Evolutionary conservation across 164 flowering plant species (phyloP).

Genomic region (Hamamelis virginiana): DNA sequence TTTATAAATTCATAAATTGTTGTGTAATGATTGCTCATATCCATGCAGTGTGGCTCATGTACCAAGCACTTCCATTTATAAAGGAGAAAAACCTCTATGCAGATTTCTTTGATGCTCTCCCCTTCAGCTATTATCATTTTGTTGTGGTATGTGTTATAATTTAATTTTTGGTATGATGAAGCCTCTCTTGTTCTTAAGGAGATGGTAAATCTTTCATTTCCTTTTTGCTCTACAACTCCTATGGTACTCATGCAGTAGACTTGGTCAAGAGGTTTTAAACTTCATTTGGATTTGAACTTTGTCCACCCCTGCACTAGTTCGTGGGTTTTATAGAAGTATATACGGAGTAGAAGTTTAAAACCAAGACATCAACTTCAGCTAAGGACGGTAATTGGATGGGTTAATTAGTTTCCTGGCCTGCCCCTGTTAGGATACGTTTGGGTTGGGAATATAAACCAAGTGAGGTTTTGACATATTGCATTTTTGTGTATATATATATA

Average conservation of each 20-base stretch:
- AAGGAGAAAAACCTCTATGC: conserved; percentile 59
- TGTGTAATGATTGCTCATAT: not conserved
- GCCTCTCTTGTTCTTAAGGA: not conserved
- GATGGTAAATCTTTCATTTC: not conserved
- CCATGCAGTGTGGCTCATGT: conserved; percentile 83
- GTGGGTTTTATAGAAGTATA: not conserved
- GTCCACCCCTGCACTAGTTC: not conserved
- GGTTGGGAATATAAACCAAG: not conserved
- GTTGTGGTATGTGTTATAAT: conserved; percentile 44
- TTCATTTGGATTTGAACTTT: not conserved
- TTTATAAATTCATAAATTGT: not conserved
- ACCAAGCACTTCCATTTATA: conserved; percentile 74
- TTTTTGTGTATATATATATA: too few species aligned
- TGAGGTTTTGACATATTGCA: not conserved
- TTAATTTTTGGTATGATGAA: not conserved
- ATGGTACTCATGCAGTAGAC: not conserved
- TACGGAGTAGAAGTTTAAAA: not conserved
- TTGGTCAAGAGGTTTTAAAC: not conserved
- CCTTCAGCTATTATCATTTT: conserved; percentile 65
- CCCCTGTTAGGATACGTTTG: not conserved
- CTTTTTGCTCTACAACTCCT: not conserved
- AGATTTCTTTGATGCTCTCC: conserved; percentile 49
- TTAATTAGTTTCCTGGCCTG: not conserved
- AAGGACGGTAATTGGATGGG: not conserved
- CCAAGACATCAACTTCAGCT: not conserved